These are phyloP conservation scores for Gaertneriomyces sp. DNA, from an alignment of 192 early-diverging fungal species.

Conservation along the genomic window DNA sequence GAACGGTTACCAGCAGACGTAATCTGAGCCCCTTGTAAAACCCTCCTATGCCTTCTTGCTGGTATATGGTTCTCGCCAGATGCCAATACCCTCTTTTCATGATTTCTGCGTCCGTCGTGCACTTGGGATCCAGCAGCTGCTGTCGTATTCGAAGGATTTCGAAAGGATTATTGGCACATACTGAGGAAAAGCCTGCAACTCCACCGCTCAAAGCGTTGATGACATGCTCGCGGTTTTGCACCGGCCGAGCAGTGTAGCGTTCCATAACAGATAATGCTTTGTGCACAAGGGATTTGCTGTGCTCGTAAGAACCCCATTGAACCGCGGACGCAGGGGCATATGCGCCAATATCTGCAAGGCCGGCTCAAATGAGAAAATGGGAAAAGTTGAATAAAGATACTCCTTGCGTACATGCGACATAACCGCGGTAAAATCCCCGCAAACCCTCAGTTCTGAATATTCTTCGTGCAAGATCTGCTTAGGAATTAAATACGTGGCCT, in stretches of 20 bases:
- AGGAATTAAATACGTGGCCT: no score
- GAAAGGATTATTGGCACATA: slow-evolving; percentile 45
- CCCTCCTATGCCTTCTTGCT: slow-evolving; percentile 31
- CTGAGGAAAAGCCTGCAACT: slow-evolving; percentile 35
- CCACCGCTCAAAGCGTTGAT: slow-evolving; percentile 31
- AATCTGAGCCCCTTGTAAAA: slow-evolving; percentile 42
- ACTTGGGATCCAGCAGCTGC: slow-evolving; percentile 38
- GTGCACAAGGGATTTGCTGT: slow-evolving; percentile 31
- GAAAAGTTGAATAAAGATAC: neutral
- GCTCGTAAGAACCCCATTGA: slow-evolving; percentile 51
- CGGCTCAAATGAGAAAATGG: neutral
- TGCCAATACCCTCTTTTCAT: slow-evolving; percentile 36
- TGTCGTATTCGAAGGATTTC: slow-evolving; percentile 42
- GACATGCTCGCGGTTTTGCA: slow-evolving; percentile 16
- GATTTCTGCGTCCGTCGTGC: slow-evolving; percentile 31
- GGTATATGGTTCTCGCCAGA: slow-evolving; percentile 27
- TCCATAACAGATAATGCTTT: slow-evolving; percentile 8
- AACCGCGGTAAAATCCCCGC: slow-evolving; percentile 45
- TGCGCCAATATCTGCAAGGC: slow-evolving; percentile 29
- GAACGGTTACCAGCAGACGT: slow-evolving; percentile 38
- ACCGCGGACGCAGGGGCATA: slow-evolving; percentile 47
- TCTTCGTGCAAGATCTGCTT: slow-evolving; percentile 30
- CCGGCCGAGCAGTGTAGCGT: neutral
- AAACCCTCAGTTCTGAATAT: slow-evolving; percentile 33
- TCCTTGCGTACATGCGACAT: slow-evolving; percentile 27